Base-by-base conservation (phyloP, 106 monocot species). In the Hemerocallis citrina region DNA sequence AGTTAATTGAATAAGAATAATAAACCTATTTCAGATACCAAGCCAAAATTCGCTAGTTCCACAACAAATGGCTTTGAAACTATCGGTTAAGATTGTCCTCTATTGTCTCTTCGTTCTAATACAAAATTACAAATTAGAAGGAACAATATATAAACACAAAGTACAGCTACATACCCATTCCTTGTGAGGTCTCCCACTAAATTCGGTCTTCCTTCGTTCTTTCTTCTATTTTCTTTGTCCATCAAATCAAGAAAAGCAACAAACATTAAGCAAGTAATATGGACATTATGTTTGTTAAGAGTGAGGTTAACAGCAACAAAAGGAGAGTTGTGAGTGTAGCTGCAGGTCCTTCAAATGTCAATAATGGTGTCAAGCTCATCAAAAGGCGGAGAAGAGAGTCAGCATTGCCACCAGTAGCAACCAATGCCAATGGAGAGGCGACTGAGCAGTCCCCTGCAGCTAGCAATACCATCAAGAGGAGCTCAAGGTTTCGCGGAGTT, bases 401-500 rank as follows among this genome's bases (percentile, higher is more conserved):
- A 13, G 16, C 55, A 15, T 40, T 68, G 62, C 36, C 62, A 1
- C 33, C 59, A 0, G 17, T 37, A 5, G 43, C 34, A 15, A 50
- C 0, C 0, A 17, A 35, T 25, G 23, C n/a, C 21, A 59, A 40
- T 15, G 39, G 29, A 11, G 61, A 59, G 11, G 23, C 9, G 5
- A 31, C 37, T 5, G 67, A 42, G 13, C 37, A 30, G 9, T 51
- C 39, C 31, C 24, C 34, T 0, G 36, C 52, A 3, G 40, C 28
- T 10, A 13, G 59, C 5, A 68, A 7, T 13, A 49, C 56, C 20
- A 60, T 51, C 28, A 73, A 66, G 38, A 66, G 73, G 50, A 73
- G 73, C 20, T 73, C 73, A 0, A 73, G 73, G 36, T 73, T 73
- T 66, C 66, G 73, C 7, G 73, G 73, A 1, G 73, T 73, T 60